Conservation (phyloP, 2,329 filamentous ascomycete species). For the Aspergillus hiratsukae region DNA sequence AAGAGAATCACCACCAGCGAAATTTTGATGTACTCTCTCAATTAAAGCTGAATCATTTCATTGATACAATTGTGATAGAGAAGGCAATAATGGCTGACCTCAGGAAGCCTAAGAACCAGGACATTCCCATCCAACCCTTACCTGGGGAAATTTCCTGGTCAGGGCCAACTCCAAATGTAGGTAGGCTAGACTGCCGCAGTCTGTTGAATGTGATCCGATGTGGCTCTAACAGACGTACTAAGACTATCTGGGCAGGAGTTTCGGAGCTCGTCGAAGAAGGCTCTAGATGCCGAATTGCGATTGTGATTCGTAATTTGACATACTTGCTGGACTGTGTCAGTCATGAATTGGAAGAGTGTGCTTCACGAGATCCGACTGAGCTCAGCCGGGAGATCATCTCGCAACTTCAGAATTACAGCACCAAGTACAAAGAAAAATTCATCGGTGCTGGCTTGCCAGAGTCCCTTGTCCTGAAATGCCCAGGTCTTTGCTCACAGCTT, state of each 20-base stretch:
- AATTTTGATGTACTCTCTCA: too few relatives aligned
- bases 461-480: slow-evolving; percentile 55
- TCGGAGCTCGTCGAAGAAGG: background rate
- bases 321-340: slow-evolving; percentile 65
- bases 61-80: too few relatives aligned
- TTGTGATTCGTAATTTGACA: slow-evolving; percentile 65
- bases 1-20: too few relatives aligned
- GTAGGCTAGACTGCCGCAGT: too few relatives aligned
- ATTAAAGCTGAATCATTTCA: too few relatives aligned
- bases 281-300: slow-evolving; percentile 40
- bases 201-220: too few relatives aligned
- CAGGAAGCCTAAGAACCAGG: too few relatives aligned
- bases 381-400: slow-evolving; percentile 56
- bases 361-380: slow-evolving; percentile 47
- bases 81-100: too few relatives aligned
- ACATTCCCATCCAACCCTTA: too few relatives aligned
- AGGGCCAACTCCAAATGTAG: too few relatives aligned
- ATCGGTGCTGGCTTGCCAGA: slow-evolving; percentile 64
- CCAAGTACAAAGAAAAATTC: slow-evolving; percentile 64
- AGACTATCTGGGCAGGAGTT: background rate
- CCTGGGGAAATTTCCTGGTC: too few relatives aligned
- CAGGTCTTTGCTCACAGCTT: slow-evolving; percentile 61
- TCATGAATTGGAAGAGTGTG: slow-evolving; percentile 40
- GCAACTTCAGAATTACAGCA: slow-evolving; percentile 55
- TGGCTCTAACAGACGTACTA: too few relatives aligned